These are phyloP conservation scores for Paraconiothyrium sp. DNA, from an alignment of 2,329 filamentous ascomycete species.

Conservation along the genomic window DNA sequence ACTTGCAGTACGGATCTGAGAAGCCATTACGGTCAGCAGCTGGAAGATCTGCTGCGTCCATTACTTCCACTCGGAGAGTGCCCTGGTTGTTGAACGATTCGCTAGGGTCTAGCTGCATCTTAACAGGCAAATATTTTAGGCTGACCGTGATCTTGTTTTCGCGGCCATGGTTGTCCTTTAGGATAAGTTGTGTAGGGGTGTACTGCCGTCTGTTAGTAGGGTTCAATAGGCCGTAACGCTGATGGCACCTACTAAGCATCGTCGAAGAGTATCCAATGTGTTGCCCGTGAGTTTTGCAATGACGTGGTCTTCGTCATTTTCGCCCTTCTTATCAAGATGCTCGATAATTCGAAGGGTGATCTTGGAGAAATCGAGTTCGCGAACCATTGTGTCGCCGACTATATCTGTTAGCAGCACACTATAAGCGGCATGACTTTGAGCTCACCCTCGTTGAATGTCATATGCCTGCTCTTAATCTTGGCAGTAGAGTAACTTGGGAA, in stretches of 20 bases:
- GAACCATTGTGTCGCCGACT: slow-evolving; percentile 92
- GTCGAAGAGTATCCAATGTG: slow-evolving; percentile 86
- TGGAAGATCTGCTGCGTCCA: slow-evolving; percentile 88
- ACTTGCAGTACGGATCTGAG: slow-evolving; percentile 97
- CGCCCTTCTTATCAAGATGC: slow-evolving; percentile 76
- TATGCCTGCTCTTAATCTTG: slow-evolving; percentile 72
- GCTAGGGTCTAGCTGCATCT: slow-evolving; percentile 91
- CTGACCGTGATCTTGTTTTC: slow-evolving; percentile 86
- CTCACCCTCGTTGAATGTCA: slow-evolving; percentile 82
- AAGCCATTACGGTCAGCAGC: slow-evolving; percentile 95
- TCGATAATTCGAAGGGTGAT: slow-evolving; percentile 88
- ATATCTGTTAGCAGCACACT: slow-evolving; percentile 32
- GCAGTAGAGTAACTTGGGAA: slow-evolving; percentile 89
- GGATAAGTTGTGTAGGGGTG: slow-evolving; percentile 82
- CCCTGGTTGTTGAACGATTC: slow-evolving; percentile 99
- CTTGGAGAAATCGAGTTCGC: slow-evolving; percentile 95
- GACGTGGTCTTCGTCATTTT: slow-evolving; percentile 74
- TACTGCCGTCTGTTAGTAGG: slow-evolving; percentile 66
- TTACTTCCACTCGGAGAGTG: slow-evolving; percentile 88
- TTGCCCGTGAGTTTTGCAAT: slow-evolving; percentile 85
- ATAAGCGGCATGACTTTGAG: background rate
- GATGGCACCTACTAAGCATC: slow-evolving; percentile 73
- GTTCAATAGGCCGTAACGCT: slow-evolving; percentile 16
- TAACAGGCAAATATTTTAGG: slow-evolving; percentile 91
- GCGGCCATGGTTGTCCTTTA: slow-evolving; percentile 80